Conservation (phyloP, 2,329 filamentous ascomycete species). For the Peltaster fructicola region DNA sequence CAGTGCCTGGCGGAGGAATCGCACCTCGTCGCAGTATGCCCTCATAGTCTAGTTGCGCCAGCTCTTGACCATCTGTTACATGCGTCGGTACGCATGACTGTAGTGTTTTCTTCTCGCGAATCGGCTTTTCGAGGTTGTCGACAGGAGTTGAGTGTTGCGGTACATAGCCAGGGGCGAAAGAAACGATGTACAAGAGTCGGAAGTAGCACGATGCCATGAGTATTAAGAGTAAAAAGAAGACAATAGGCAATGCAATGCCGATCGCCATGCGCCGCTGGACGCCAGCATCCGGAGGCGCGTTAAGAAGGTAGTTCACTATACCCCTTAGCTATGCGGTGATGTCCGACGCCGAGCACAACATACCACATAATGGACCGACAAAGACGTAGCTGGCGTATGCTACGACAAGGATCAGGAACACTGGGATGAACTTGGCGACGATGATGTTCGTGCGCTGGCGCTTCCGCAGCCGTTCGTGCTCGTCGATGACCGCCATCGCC, state of each 20-base stretch:
- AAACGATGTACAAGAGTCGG: slow-evolving; percentile 51
- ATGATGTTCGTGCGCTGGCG: slow-evolving; percentile 4
- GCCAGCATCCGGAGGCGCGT: slow-evolving; percentile 17
- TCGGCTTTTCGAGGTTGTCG: slow-evolving; percentile 3
- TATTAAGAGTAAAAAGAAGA: slow-evolving; percentile 57
- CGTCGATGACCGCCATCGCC: too few relatives aligned
- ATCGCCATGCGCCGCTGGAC: slow-evolving; percentile 31
- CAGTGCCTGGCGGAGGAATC: slow-evolving; percentile 49
- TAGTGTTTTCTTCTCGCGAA: slow-evolving; percentile 2
- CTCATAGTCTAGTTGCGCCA: slow-evolving; percentile 11
- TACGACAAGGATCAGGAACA: slow-evolving; percentile 13
- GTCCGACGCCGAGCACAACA: background rate
- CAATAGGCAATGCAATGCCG: slow-evolving; percentile 50
- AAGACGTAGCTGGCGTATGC: slow-evolving; percentile 15
- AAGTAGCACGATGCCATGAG: slow-evolving; percentile 50
- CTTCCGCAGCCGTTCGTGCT: slow-evolving; percentile 4
- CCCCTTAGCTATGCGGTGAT: slow-evolving; percentile 1
- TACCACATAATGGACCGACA: slow-evolving; percentile 12
- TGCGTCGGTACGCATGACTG: slow-evolving; percentile 8
- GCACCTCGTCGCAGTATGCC: slow-evolving; percentile 10
- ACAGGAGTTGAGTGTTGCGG: slow-evolving; percentile 36
- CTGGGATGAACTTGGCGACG: slow-evolving; percentile 13
- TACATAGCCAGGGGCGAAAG: slow-evolving; percentile 54
- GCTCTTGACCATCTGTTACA: slow-evolving; percentile 8
- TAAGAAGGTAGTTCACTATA: slow-evolving; percentile 55